phyloP scores from a whole-genome alignment of 805 yeast genomes.

The Jamesozyma hellenica region DNA sequence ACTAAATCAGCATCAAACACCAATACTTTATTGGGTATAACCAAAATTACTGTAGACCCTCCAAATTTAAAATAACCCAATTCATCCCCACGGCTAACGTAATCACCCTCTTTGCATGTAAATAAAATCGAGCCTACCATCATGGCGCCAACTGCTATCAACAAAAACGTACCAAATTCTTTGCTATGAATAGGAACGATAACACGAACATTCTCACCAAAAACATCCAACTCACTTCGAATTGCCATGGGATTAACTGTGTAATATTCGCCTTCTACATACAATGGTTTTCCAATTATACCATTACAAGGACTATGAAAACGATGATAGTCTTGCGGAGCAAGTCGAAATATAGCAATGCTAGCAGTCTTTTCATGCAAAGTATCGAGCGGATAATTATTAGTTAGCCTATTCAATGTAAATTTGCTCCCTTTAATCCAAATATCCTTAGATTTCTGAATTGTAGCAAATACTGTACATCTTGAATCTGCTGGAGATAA shows the following conservation, averaged over 20 bases:
- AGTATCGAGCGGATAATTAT: conserved; percentile 29
- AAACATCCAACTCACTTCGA: conserved; percentile 78
- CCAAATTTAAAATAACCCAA: conserved; percentile 94
- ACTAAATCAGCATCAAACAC: conserved; percentile 65
- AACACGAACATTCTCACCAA: conserved; percentile 80
- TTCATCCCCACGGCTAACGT: conserved; percentile 63
- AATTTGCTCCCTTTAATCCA: conserved; percentile 89
- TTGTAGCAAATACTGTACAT: conserved; percentile 54
- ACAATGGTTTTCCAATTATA: conserved; percentile 48
- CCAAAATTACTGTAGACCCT: conserved; percentile 72
- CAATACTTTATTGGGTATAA: conserved; percentile 45
- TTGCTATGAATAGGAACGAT: conserved; percentile 66
- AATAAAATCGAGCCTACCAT: conserved; percentile 90
- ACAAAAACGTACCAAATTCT: conserved; percentile 66
- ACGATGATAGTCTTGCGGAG: conserved; percentile 95
- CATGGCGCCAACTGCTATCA: conserved; percentile 93
- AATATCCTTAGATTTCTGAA: conserved; percentile 52
- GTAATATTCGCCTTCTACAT: conserved; percentile 82
- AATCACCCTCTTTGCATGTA: conserved; percentile 52
- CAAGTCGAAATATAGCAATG: conserved; percentile 73
- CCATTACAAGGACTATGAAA: conserved; percentile 87
- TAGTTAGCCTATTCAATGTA: conserved; percentile 46
- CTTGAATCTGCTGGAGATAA: conserved; percentile 86
- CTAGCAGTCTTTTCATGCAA: conserved; percentile 44
- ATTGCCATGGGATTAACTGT: conserved; percentile 98